Conservation (phyloP, 2,329 filamentous ascomycete species). For the Hymenoscyphus salicellus region DNA sequence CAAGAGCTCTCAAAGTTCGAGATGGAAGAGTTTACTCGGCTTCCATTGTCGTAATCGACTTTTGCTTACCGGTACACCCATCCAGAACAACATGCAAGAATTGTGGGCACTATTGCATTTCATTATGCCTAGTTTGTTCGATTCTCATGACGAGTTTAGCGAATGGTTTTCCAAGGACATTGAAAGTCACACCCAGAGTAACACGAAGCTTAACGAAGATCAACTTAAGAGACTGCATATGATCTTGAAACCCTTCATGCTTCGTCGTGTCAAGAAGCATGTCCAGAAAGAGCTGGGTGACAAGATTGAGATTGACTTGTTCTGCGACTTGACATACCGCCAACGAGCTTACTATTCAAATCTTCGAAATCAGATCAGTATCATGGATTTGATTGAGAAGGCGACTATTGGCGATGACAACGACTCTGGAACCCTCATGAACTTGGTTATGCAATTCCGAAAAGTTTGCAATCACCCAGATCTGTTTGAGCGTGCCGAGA, state of each 20-base stretch:
- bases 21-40: constrained; percentile 91
- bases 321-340: constrained; percentile 94
- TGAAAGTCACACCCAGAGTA: constrained; percentile 96
- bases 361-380: constrained; percentile 93
- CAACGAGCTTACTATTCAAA: constrained; percentile 92
- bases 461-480: constrained; percentile 99
- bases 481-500: constrained; percentile 91
- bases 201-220: constrained; percentile 98
- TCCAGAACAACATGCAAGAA: constrained; percentile 99
- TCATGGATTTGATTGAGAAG: constrained; percentile 98
- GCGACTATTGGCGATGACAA: constrained; percentile 90
- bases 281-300: constrained; percentile 98
- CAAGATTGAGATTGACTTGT: constrained; percentile 96
- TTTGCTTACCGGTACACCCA: constrained; percentile 90
- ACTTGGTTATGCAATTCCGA: constrained; percentile 98
- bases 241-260: constrained; percentile 99
- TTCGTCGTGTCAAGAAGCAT: constrained; percentile 98
- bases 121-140: constrained; percentile 99
- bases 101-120: constrained; percentile 97
- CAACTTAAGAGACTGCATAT: constrained; percentile 95
- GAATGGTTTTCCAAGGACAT: constrained; percentile 96
- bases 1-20: constrained; percentile 93
- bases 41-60: constrained; percentile 96
- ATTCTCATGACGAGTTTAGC: constrained; percentile 88
- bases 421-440: constrained; percentile 96